Evolutionary conservation across 2,329 filamentous ascomycete species (phyloP), one percentile per base, ranked within the genome.

Genomic region (Calonectria naviculata): DNA sequence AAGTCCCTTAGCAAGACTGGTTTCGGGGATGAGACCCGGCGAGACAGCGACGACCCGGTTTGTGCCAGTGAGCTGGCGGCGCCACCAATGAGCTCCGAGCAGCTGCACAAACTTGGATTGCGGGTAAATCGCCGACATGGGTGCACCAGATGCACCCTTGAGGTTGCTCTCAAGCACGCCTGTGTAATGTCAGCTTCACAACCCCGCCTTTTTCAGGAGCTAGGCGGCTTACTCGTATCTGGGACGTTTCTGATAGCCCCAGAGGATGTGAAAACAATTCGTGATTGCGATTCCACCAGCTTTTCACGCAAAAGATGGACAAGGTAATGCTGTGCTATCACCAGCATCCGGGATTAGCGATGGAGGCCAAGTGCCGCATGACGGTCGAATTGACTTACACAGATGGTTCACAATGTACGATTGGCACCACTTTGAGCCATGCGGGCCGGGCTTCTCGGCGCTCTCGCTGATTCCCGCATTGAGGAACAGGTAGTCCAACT

Each of bases 1-100:
- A 12, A 73, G 75, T 4, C 81, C 78, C 3, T 83, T 78, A 0
- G 76, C 77, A 19, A 89, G 80, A 0, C 84, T 84, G 0, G 88
- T 89, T n/a, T 75, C 74, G 2, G 87, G 87, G 42, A 90, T 85
- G 4, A 89, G 74, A 1, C 88, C 88, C 0, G 88, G 88, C 10
- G 88, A 89, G 7, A 89, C 87, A 13, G 88, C 88, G 6, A 90
- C 83, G 24, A 90, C 85, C 6, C 80, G 74, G 75, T 84, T 86
- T 29, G 81, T 79, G 28, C 80, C 85, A 0, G 74, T 67, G n/a
- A 90, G 83, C 73, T 88, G 81, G 4, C 88, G 87, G 2, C 87
- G 87, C 88, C 88, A 90, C 87, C 87, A 90, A 58, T 89, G 87
- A 1, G 88, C 86, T 8, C 83, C 82, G 1, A 89, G 84, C 0